Evolutionary conservation across 2,329 filamentous ascomycete genomes (phyloP), one percentile per base, ranked within the genome.

Genomic region (Aspergillus amoenus): DNA sequence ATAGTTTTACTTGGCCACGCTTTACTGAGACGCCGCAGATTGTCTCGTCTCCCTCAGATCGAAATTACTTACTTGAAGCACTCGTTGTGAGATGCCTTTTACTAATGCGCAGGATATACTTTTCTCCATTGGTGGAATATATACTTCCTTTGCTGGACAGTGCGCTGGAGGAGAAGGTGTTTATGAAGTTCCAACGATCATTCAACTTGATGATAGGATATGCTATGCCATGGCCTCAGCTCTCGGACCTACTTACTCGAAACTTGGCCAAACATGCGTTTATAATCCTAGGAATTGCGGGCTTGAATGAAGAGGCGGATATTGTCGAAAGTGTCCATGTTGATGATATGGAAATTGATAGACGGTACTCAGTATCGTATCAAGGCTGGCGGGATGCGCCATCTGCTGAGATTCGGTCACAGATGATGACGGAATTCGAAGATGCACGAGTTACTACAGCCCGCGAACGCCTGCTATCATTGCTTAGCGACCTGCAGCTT

Each of bases 181-280:
- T 69, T 58, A 64, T 56, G 21, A 77, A 73, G 55, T 72, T 82
- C 39, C 70, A 70, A 34, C 69, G 73, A 39, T 73, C 75, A 32
- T 70, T 83, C 21, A 75, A 81, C 55, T 76, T 78, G 9, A 72
- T 80, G 30, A 77, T 82, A 56, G 72, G 76, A 24, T 79, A 82
- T 61, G 76, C 77, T 15, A 64, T 83, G 8, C 77, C 73, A 5
- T 73, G 75, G 60, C 66, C 68, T 18, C 58, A 64, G 2, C 74
- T 80, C 39, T 78, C 77, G 1, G 71, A 73, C 21, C 71, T 80
- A 5, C 68, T 83, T 18, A 71, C 74, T 37, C 74, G 72, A 42
- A 73, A 79, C 24, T 56, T 83, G 15, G 75, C 75, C n/a, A 73
- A 76, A 57, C 72, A 78, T 44, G 75, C 74, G 27, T 70, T 76